Percentiles rank a stretch among this genome's conserved stretches.
These are phyloP conservation scores for Globisporangium yorkense DNA, from an alignment of 352 stramenopile species.

Conservation along the genomic window DNA sequence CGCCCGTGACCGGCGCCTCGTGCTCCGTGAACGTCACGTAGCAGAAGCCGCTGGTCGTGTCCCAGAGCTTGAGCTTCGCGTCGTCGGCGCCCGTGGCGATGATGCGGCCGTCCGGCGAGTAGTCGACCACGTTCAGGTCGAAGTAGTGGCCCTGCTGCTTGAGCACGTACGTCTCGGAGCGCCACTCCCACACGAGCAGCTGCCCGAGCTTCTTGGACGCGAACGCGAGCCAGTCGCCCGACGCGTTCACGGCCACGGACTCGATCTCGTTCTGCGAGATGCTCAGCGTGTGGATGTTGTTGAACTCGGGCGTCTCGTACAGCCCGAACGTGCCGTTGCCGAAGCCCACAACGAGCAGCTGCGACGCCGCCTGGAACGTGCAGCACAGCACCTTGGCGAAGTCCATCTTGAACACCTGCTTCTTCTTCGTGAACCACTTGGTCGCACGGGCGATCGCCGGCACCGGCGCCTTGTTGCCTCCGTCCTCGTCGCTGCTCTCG, in stretches of 20 bases:
- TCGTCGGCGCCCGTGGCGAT: conserved; percentile 98
- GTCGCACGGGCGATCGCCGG: conserved; percentile 62
- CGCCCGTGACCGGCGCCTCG: conserved; percentile 93
- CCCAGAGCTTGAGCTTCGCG: conserved; percentile 99
- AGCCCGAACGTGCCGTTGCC: conserved; percentile 97
- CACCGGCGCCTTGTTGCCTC: conserved; percentile 18
- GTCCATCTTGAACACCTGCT: conserved; percentile 89
- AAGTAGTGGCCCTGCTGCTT: conserved; percentile 99
- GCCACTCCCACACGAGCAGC: conserved; percentile 99
- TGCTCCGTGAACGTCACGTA: conserved; percentile 99
- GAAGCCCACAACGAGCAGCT: conserved; percentile 95
- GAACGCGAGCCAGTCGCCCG: conserved; percentile 98
- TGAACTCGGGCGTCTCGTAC: conserved; percentile 94
- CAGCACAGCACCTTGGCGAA: conserved; percentile 85
- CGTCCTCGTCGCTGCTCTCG: conserved; percentile 24
- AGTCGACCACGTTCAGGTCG: conserved; percentile 95
- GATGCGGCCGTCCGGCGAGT: conserved; percentile 95
- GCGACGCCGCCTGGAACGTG: conserved; percentile 82
- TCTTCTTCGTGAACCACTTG: conserved; percentile 85
- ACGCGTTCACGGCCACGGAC: conserved; percentile 93
- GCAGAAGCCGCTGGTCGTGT: conserved; percentile 97
- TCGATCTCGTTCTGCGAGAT: conserved; percentile 88
- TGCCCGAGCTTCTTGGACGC: conserved; percentile 97
- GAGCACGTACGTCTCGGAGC: conserved; percentile 98
- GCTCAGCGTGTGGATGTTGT: conserved; percentile 96